Evolutionary conservation across 495 filamentous ascomycete genomes (phyloP), one percentile per base, ranked within the genome.

Genomic region (Neurospora sp.): DNA sequence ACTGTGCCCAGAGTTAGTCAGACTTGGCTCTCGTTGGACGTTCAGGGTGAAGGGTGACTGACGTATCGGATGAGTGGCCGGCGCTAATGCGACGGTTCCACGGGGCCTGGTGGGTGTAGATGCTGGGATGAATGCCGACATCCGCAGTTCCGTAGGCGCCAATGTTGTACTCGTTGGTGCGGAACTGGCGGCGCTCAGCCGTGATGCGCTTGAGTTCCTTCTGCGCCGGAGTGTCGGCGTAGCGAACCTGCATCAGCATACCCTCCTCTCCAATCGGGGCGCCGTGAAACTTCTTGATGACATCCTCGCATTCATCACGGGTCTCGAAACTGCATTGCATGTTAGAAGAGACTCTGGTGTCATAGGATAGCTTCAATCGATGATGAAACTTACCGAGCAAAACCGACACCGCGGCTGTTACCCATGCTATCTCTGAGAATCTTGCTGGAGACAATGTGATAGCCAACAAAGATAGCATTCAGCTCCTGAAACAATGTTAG

Each of bases 161-260:
- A 74, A 87, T 86, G 76, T 97, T 97, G 80, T 98, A 98, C 83
- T 99, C 96, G 59, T 95, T 94, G 40, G 94, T 92, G 71, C 96
- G 93, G 83, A 94, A 97, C 76, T 95, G 91, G 71, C 96, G 93
- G 74, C 93, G 92, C 81, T 95, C 92, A 37, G 94, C 93, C 27
- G 94, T 98, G 77, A 96, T 91, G 44, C 94, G 91, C 86, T 99
- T 99, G 70, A 99, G 87, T 77, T 93, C 86, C 85, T 98, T 99
- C 82, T 99, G 96, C 71, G 93, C 92, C 46, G 94, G 92, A 39
- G 96, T 98, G 80, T 99, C 96, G 70, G 96, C 95, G 80, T 96
- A 98, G 70, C 96, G 95, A 76, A 99, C 91, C 82, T 98, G 93
- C 78, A 99, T 88, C 71, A 92, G 87, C 42, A 94, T 87, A 39